These are phyloP conservation scores for Misopates orontium DNA, from an alignment of 257 asterid species.

Conservation along the genomic window DNA sequence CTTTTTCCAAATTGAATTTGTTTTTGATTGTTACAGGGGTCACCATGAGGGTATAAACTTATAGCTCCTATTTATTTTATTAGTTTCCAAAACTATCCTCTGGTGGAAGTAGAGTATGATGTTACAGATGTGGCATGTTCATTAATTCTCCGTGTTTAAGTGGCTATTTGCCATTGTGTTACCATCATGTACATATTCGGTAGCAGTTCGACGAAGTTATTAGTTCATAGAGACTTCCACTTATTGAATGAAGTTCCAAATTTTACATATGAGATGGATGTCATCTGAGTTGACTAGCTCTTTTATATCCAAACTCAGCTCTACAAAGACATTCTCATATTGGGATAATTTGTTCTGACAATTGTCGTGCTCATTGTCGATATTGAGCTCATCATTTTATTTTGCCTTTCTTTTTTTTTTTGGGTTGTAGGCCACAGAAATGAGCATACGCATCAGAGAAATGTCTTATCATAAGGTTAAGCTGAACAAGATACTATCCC, in stretches of 20 bases:
- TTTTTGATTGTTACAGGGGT: too few relatives aligned
- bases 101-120: too few relatives aligned
- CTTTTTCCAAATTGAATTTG: too few relatives aligned
- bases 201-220: not conserved
- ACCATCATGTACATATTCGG: too few relatives aligned
- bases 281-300: not conserved
- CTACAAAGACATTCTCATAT: not conserved
- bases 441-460: slow-evolving; percentile 83
- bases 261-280: not conserved
- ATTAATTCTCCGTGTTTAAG: too few relatives aligned
- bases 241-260: not conserved
- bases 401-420: slow-evolving; percentile 21
- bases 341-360: not conserved
- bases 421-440: slow-evolving; percentile 64
- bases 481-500: slow-evolving; percentile 84
- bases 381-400: not conserved
- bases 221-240: not conserved
- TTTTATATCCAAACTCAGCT: not conserved
- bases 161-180: too few relatives aligned
- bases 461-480: slow-evolving; percentile 75
- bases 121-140: too few relatives aligned
- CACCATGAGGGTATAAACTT: too few relatives aligned
- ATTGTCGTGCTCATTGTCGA: not conserved
- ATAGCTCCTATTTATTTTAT: too few relatives aligned
- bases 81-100: too few relatives aligned